These are phyloP conservation scores for Haematococcus lacustris DNA, from an alignment of 139 green algal species.

Conservation along the genomic window DNA sequence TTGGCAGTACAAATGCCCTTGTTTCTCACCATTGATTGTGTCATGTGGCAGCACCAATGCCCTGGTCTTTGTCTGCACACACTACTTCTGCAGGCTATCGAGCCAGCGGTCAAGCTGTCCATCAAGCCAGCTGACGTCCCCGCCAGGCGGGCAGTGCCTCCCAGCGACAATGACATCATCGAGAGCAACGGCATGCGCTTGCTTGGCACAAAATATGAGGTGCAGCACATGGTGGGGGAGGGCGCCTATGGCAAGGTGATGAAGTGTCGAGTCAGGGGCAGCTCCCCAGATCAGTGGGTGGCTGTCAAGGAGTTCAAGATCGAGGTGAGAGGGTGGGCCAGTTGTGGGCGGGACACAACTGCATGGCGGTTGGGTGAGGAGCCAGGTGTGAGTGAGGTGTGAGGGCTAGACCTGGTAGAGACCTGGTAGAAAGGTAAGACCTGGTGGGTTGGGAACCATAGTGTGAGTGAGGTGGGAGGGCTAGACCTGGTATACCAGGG, in stretches of 20 bases:
- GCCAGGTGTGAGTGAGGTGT: too few species aligned
- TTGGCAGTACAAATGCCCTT: not conserved
- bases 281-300: slow-evolving; percentile 38
- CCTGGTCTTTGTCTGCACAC: not conserved
- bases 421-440: too few species aligned
- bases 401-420: too few species aligned
- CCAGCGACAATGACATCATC: slow-evolving; percentile 5
- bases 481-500: too few species aligned
- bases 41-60: not conserved
- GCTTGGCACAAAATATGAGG: slow-evolving; percentile 35
- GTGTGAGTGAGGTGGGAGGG: too few species aligned
- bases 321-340: slow-evolving; percentile 30
- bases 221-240: slow-evolving; percentile 64
- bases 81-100: slow-evolving; percentile 4
- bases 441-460: too few species aligned
- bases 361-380: too few species aligned
- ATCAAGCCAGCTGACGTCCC: not conserved
- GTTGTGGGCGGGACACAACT: too few species aligned
- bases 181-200: slow-evolving; percentile 35
- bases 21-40: not conserved
- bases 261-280: slow-evolving; percentile 46
- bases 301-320: slow-evolving; percentile 89
- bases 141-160: not conserved
- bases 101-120: not conserved
- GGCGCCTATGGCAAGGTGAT: slow-evolving; percentile 81